Base-by-base conservation (phyloP, 2,329 filamentous ascomycete species). In the Colletotrichum ledebouriae region DNA sequence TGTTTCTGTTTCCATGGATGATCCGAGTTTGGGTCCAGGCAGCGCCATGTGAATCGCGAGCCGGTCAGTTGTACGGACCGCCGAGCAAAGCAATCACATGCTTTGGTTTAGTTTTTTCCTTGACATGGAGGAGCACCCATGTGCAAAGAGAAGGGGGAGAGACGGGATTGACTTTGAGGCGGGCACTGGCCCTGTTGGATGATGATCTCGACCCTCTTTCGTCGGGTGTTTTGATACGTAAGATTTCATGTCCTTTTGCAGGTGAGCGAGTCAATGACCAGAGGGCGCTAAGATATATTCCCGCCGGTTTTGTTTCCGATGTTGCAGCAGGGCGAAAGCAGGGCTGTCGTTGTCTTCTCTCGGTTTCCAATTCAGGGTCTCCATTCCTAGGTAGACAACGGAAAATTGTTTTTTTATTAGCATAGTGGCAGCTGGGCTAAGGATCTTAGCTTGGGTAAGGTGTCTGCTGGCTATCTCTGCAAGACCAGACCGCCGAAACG, bases 161-260 rank as follows among this genome's bases (percentile, higher is more conserved):
- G 46, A 42, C 22, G 57, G 55, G 55, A 65, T 65, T 68, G 61
- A 56, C 55, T 65, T 68, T 56, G 41, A 20, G 44, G 37, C 20
- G 49, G 41, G 49, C 63, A 60, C 46, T 29, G 44, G 47, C 56
- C 49, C 29, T 29, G 53, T 52, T 53, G 59, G 39, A 59, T 6
- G 39, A 59, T 6, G 25, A 5, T 53, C 52, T 64, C 47, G 53
- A 59, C 33, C 25, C 20, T 34, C 39, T 49, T 53, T 68, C 65
- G 60, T 68, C 60, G 64, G 53, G 46, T 64, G 52, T 68, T 68
- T 67, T 64, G 65, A 68, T 64, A 64, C 65, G 39, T 59, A 59
- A 49, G 33, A 41, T 55, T 22, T 41, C 53, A 53, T 47, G 60
- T 59, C 41, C 41, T 59, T 64, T 59, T 58, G 65, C 15, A 37